Evolutionary conservation across 1,139 yeast genomes (phyloP).

Genomic region (Chernovozyma sophiae-reginae): DNA sequence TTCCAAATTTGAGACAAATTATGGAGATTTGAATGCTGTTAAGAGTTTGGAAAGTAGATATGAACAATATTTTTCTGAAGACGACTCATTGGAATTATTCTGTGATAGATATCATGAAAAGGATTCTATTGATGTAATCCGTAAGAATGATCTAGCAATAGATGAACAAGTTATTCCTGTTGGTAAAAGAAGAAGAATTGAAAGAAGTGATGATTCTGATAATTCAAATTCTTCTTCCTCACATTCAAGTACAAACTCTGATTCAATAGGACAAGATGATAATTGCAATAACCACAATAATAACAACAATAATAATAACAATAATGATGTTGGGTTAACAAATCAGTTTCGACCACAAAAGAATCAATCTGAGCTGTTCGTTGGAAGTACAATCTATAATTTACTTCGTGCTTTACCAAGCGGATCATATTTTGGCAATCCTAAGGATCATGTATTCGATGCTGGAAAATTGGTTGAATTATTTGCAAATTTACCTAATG

Average conservation of each 20-base stretch:
- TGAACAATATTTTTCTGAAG: slow-evolving; percentile 61
- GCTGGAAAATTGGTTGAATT: slow-evolving; percentile 39
- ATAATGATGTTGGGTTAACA: background rate
- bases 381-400: slow-evolving; percentile 51
- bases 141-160: slow-evolving; percentile 39
- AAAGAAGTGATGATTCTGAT: slow-evolving; percentile 4
- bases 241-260: background rate
- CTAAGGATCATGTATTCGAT: slow-evolving; percentile 36
- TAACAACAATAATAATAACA: slow-evolving; percentile 8
- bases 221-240: background rate
- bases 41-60: slow-evolving; percentile 64
- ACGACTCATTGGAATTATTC: slow-evolving; percentile 39
- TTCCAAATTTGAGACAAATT: slow-evolving; percentile 24
- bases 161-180: slow-evolving; percentile 9
- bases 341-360: background rate
- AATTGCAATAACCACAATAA: slow-evolving; percentile 2
- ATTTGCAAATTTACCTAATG: slow-evolving; percentile 32
- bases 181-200: slow-evolving; percentile 16
- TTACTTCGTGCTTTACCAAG: slow-evolving; percentile 52
- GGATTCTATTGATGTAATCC: slow-evolving; percentile 38
- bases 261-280: slow-evolving; percentile 4
- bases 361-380: slow-evolving; percentile 27
- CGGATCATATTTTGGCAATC: slow-evolving; percentile 42
- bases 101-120: slow-evolving; percentile 43
- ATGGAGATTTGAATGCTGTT: slow-evolving; percentile 68